Percentiles rank a stretch among this genome's conserved stretches.
Conservation (phyloP, 257 asterid genomes). For the Vinca minor region DNA sequence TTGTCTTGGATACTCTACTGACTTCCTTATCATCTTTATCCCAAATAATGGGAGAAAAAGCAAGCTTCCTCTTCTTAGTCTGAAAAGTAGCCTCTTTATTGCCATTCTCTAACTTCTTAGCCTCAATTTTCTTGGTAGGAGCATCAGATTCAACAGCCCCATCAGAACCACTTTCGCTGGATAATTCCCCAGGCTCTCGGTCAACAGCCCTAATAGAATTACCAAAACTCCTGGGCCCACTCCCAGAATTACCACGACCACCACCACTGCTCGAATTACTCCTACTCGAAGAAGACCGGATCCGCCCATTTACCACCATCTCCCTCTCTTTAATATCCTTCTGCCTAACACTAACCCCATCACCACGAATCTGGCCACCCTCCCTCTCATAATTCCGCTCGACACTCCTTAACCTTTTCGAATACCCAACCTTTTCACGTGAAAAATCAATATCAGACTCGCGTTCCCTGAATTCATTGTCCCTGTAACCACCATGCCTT, state of each 20-base stretch:
- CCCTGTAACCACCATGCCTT: slow-evolving; percentile 61
- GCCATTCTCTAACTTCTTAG: slow-evolving; percentile 35
- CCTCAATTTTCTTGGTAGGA: slow-evolving; percentile 25
- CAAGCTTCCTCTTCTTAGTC: slow-evolving; percentile 58
- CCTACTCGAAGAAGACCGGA: slow-evolving; percentile 37
- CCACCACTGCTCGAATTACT: slow-evolving; percentile 40
- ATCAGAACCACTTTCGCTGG: slow-evolving; percentile 75
- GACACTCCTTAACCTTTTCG: too few species aligned
- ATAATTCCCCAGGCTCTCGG: slow-evolving; percentile 86
- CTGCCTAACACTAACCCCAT: slow-evolving; percentile 42
- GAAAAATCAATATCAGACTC: slow-evolving; percentile 48
- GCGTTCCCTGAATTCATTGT: slow-evolving; percentile 49
- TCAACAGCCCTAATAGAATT: slow-evolving; percentile 23
- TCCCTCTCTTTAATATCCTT: slow-evolving; percentile 53
- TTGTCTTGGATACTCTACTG: slow-evolving; percentile 20
- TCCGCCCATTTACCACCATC: slow-evolving; percentile 31
- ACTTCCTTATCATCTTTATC: slow-evolving; percentile 60
- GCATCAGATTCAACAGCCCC: slow-evolving; percentile 42
- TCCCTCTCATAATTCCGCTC: slow-evolving; percentile 33
- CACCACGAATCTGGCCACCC: slow-evolving; percentile 16
- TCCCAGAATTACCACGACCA: slow-evolving; percentile 18
- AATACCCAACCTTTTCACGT: slow-evolving; percentile 34
- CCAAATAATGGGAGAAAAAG: slow-evolving; percentile 87
- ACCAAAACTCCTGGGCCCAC: slow-evolving; percentile 28
- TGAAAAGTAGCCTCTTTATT: slow-evolving; percentile 20